Evolutionary conservation across 768 basidiomycete genomes (phyloP), one percentile per base, ranked within the genome.

Genomic region (Tricholoma flavovirens): DNA sequence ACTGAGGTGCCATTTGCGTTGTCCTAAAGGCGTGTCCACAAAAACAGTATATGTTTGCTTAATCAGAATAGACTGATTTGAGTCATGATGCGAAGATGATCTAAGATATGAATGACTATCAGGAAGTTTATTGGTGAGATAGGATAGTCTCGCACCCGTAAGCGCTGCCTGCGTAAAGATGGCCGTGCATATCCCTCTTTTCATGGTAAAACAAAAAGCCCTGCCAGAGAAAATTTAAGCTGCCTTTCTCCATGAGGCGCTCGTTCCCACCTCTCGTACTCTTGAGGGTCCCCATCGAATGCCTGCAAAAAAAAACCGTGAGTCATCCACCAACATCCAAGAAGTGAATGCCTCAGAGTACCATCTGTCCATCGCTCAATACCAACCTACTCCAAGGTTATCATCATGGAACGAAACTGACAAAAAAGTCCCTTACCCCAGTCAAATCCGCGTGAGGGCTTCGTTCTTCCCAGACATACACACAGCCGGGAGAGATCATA

Each of bases 381-480:
- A 50, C 87, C 88, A 46, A 88, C 82, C 87, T 89, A 55, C 17
- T 52, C 42, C 52, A 26, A 55, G n/a, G 49, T 49, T 29, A 48
- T n/a, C 36, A 17, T 58, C 59, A 21, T 38, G 60, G 49, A 60
- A 46, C 49, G 49, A 48, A 33, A 30, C 38, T 21, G 17, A 30
- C 19, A 32, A n/a, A 26, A 26, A 19, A 40, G 50, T 3, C 36
- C 72, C 80, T 66, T 70, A 89, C 87, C 59, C 88, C 87, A 56
- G 86, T 87, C 26, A 86, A 73, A 59, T 88, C 88, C 49, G 84
- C 76, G 56, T 85, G 82, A 38, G 86, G 81, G 0, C 84, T 84
- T 54, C 90, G 78, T 69, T 92, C 90, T 66, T 91, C 90, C 88
- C 89, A 92, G 14, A 92, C 89, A 62, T 88, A 92, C 6, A 90